Base-by-base conservation (phyloP, 106 monocot genomes). In the Dioscorea alata region DNA sequence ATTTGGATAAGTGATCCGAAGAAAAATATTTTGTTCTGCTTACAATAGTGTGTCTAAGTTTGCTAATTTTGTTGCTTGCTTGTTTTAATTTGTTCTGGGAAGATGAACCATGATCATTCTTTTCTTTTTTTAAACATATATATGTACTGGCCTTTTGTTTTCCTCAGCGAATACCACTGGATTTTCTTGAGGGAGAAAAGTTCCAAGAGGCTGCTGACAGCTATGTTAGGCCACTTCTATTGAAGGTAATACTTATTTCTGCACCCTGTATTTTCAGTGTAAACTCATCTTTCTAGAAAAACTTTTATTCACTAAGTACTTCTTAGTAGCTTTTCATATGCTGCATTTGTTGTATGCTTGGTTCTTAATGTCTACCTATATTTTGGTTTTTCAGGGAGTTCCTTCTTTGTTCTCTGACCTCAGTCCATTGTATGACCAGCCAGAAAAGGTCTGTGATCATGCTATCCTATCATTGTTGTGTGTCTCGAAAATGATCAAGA, bases 391-490 rank as follows among this genome's bases (percentile, higher is more conserved):
- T 65, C 74, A 97, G 97, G 97, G 97, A 20, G 84, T 92, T 74
- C 97, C 92, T 74, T 97, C 97, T 13, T 82, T 97, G 68, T 97
- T 97, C 76, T 89, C 86, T 73, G 97, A 97, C 75, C 79, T 97
- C 24, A 89, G 83, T 49, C 97, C 92, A 4, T 75, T 97, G 64
- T 97, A 92, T 75, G 86, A 92, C 35, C 89, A 80, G 16, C 71
- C 70, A 61, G 83, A 79, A 58, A 97, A 97, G 97, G 97, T 97
- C 71, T 68, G 58, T 33, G 13, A 33, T 56, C 48, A 33, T 34
- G 17, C 31, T 59, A 28, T 52, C 24, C 21, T 24, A 57, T 13
- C 15, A 12, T 69, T 4, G 19, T 9, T 33, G n/a, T 16, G 23
- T 66, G 18, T 33, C 6, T 64, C 12, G 42, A 33, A 10, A 24